Evolutionary conservation across 352 stramenopile species (phyloP), one percentile per base, ranked within the genome.

Genomic region (Blastocystis sp.): DNA sequence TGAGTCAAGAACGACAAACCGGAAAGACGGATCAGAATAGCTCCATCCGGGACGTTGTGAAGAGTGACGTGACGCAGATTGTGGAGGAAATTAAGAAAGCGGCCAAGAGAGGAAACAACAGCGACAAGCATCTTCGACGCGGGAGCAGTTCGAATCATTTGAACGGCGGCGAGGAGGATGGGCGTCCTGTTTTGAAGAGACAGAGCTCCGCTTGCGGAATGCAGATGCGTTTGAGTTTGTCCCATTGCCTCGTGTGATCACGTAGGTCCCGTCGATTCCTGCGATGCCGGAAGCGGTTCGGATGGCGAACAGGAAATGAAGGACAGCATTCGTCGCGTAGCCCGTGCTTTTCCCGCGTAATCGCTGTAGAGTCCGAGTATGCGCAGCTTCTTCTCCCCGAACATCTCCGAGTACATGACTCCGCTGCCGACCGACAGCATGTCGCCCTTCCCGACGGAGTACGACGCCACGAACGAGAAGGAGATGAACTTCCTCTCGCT

Each of bases 291-390:
- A 16, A 55, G 45, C 45, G 16, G 45, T 55, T 55, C 45, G 45
- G 45, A 55, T 16, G 45, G 45, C 45, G 45, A 55, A 69, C 35
- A 69, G 31, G 63, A 74, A 4, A 16, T 26, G 31, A 9, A 45
- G 19, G 29, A 24, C 31, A 13, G 24, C 13, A 74, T 74, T 74
- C 29, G 63, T 10, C 19, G 63, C n/a, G 63, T 65, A 26, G 9
- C 51, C 62, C 62, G 6, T 24, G 63, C n/a, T 74, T 74, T 31
- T 37, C 1, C 35, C 63, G 35, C 24, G 24, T 74, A 2, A 13
- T 74, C 65, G 51, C 12, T 29, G 19, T 85, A 85, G 74, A 85
- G 74, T 85, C 74, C 74, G 19, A 69, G 51, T n/a, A 63, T 85
- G 35, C 29, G 45, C 10, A 85, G 66, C 61, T 85, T 85, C 35